Base-by-base conservation (phyloP, 1,284 basidiomycete genomes). In the Tilletia walkeri region DNA sequence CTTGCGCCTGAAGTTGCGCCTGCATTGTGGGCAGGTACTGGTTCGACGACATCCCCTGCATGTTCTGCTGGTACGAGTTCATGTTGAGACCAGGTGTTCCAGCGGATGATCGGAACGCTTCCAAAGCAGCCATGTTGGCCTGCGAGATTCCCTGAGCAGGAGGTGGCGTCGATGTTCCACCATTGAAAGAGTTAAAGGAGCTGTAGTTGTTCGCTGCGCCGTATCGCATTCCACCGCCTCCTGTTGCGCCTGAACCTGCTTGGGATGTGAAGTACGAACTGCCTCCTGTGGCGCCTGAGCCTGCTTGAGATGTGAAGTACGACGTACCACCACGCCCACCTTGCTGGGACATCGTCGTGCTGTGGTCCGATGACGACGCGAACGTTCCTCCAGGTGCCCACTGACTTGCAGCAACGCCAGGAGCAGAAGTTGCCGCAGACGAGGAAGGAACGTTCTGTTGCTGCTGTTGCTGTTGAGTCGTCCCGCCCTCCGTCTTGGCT, bases 331-430 rank as follows among this genome's bases (percentile, higher is more conserved):
- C 41, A 45, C 41, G 41, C 14, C 41, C 41, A 45, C 41, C 50
- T 18, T 53, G 50, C 50, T 53, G 50, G 6, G 41, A 45, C 41
- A 14, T 45, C 41, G 41, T 14, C 41, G 41, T 53, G 50, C 16
- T 53, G 50, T 53, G 12, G 7, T 53, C 56, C 24, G 56, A 12
- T 7, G 18, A 9, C 9, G 56, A 61, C 7, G 56, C 16, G 20
- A 61, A 61, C 14, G 56, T 16, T 24, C 56, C 56, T 30, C 56
- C 56, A 6, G 56, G 56, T 9, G 56, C 56, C 56, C 56, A 61
- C 18, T 61, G 56, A 18, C 56, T 61, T 36, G 56, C 50, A 10
- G 50, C 50, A n/a, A 30, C 18, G 50, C 50, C 50, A 53, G 50
- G 9, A 14, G 50, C 56, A 16, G 34, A 36, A 24, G 56, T 34